Conservation (phyloP, 2,329 filamentous ascomycete species). For the Phialophora chinensis region DNA sequence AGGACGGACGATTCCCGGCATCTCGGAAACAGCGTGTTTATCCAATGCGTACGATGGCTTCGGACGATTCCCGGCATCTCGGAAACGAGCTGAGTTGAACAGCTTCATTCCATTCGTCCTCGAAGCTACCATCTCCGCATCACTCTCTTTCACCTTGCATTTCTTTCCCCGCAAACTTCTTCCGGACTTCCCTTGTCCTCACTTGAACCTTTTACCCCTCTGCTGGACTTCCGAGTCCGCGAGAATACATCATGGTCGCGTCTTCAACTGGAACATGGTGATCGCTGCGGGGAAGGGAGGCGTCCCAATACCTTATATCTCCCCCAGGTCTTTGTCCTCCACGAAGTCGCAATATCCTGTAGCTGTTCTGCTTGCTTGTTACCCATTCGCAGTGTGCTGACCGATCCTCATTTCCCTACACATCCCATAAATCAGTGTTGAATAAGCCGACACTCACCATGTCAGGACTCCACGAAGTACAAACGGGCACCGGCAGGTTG, state of each 20-base stretch:
- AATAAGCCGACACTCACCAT: conserved; percentile 18
- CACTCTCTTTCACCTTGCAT: not conserved
- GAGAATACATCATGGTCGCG: conserved; percentile 9
- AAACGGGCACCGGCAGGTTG: conserved; percentile 43
- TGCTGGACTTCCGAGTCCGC: conserved; percentile 6
- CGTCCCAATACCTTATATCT: conserved; percentile 11
- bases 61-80: conserved; percentile 12
- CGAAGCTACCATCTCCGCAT: conserved; percentile 20
- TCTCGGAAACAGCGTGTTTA: too few species aligned
- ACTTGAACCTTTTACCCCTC: conserved; percentile 14
- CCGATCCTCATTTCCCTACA: not conserved
- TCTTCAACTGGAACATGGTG: not conserved
- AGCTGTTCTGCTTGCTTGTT: not conserved
- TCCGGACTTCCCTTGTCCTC: conserved; percentile 4
- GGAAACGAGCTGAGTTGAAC: conserved; percentile 5
- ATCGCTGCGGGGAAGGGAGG: conserved; percentile 23
- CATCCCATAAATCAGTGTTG: not conserved
- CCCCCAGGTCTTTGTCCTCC: not conserved
- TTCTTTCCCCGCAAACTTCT: conserved; percentile 21
- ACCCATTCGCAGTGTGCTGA: not conserved
- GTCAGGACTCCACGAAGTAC: conserved; percentile 37
- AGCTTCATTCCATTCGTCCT: not conserved
- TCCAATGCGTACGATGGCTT: too few species aligned
- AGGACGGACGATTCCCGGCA: not conserved
- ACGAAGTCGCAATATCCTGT: not conserved